Conservation (phyloP, 768 basidiomycete species). For the Scleroderma bovista region DNA sequence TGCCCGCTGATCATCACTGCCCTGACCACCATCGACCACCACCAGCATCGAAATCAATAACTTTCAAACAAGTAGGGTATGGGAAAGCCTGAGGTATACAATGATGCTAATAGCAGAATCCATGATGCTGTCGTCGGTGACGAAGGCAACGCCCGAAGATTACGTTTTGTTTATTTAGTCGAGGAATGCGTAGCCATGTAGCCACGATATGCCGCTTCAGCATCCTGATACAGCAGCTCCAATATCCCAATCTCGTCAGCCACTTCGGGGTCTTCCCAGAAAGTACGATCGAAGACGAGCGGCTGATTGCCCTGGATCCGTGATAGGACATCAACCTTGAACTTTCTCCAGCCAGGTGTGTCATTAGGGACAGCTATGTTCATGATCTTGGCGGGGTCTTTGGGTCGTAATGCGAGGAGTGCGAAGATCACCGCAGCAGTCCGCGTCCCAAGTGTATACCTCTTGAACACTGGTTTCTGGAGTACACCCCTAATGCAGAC, state of each 20-base stretch:
- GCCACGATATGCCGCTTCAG: background rate
- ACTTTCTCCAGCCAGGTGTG: conserved; percentile 25
- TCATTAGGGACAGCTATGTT: conserved; percentile 24
- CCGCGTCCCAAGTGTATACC: conserved; percentile 21
- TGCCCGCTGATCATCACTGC: too few species aligned
- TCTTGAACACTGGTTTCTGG: conserved; percentile 15
- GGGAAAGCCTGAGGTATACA: too few species aligned
- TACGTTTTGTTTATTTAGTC: too few species aligned
- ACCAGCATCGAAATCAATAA: too few species aligned
- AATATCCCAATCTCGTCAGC: background rate
- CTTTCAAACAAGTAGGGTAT: too few species aligned
- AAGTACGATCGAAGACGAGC: conserved; percentile 14
- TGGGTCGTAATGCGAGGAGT: conserved; percentile 17
- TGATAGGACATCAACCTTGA: conserved; percentile 16
- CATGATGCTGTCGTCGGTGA: too few species aligned
- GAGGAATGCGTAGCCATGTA: too few species aligned
- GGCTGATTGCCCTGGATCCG: conserved; percentile 15
- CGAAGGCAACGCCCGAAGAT: too few species aligned
- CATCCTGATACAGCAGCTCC: background rate
- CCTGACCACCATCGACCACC: too few species aligned
- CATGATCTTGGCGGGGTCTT: conserved; percentile 16
- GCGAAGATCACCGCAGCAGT: conserved; percentile 21
- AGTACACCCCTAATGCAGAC: conserved; percentile 22
- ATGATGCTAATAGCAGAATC: too few species aligned
- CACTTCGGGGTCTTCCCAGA: background rate